These are phyloP conservation scores for Arthrinium phaeospermum DNA, from an alignment of 2,329 filamentous ascomycete species.

Conservation along the genomic window DNA sequence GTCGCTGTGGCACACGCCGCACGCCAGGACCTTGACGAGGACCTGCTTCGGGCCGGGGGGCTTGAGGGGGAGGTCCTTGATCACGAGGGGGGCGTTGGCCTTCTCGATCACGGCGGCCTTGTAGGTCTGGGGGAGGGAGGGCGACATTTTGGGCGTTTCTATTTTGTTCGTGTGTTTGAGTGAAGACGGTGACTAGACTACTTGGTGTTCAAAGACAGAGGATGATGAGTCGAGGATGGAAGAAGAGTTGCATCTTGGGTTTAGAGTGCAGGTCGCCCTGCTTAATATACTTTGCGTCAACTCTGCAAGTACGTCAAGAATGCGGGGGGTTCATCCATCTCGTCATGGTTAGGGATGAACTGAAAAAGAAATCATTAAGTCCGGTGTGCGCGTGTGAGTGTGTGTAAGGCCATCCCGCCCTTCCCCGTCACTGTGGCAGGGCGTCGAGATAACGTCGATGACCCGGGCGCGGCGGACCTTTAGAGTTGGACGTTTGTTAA, in stretches of 20 bases:
- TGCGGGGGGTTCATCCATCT: background rate
- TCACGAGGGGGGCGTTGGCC: constrained; percentile 54
- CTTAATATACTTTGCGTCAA: background rate
- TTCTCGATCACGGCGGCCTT: constrained; percentile 68
- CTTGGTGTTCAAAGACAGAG: background rate
- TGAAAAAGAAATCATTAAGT: background rate
- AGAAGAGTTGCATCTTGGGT: background rate
- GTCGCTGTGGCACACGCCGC: constrained; percentile 75
- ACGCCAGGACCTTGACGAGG: constrained; percentile 74
- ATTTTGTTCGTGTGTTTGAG: background rate
- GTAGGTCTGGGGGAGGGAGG: constrained; percentile 65
- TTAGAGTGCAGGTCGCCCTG: background rate
- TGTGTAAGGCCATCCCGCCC: background rate
- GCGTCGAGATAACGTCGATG: background rate
- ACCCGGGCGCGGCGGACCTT: background rate
- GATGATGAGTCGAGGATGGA: background rate
- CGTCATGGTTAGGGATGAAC: background rate
- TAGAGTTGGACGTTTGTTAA: background rate
- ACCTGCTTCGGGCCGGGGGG: constrained; percentile 63
- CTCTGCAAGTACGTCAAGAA: background rate
- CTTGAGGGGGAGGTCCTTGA: constrained; percentile 66
- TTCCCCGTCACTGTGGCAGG: background rate
- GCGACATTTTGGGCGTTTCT: constrained; percentile 33
- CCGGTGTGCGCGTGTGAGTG: background rate
- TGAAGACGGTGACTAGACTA: background rate